Conservation (phyloP, 306 rosid genomes). For the Acacia acuminata region DNA sequence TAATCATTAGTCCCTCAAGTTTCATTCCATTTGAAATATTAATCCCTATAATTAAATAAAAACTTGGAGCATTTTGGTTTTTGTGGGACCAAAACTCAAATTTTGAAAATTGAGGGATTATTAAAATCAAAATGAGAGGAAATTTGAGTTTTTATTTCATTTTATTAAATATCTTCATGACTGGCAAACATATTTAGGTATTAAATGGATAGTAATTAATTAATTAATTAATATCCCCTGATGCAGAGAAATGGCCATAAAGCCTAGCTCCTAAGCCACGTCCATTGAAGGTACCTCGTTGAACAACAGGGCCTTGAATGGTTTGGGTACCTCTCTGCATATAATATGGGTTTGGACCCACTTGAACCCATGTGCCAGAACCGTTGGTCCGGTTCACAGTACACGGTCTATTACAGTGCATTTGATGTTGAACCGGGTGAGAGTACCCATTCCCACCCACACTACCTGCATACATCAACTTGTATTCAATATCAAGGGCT, state of each 20-base stretch:
- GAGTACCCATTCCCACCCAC: background rate
- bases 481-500: background rate
- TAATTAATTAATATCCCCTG: conserved; percentile 6
- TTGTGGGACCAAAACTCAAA: too few species aligned
- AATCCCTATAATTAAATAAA: too few species aligned
- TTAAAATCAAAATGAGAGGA: too few species aligned
- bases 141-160: too few species aligned
- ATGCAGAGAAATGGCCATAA: background rate
- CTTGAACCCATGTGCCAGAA: background rate
- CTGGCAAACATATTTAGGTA: background rate
- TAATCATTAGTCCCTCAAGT: too few species aligned
- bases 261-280: background rate
- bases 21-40: too few species aligned
- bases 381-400: background rate
- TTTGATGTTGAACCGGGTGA: background rate
- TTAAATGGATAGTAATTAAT: background rate
- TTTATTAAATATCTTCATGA: background rate
- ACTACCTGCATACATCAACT: background rate
- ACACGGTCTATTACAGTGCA: background rate
- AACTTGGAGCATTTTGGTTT: too few species aligned
- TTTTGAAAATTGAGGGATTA: too few species aligned
- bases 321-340: background rate
- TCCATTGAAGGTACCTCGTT: background rate
- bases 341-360: background rate
- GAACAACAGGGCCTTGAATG: background rate